phyloP scores from a whole-genome alignment of 129 eudicot genomes.

The Calendula officinalis region DNA sequence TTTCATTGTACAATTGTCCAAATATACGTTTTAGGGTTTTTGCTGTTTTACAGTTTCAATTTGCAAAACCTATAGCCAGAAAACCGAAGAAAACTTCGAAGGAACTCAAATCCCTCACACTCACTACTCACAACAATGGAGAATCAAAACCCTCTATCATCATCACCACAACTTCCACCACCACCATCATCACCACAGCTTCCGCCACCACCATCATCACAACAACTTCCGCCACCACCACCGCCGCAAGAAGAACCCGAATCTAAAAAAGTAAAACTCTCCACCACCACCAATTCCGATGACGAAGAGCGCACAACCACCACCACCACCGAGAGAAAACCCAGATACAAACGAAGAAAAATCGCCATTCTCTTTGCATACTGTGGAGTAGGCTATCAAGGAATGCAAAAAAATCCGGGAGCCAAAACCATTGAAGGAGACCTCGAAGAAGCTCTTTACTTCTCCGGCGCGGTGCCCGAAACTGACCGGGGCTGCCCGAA shows the following conservation, averaged over 20 bases:
- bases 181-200: neutral
- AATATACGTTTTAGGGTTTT: neutral
- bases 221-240: neutral
- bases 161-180: constrained; percentile 1
- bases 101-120: neutral
- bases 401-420: constrained; percentile 94
- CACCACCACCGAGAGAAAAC: constrained; percentile 30
- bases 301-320: constrained; percentile 36
- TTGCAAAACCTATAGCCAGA: too few species aligned
- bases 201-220: neutral
- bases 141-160: constrained; percentile 16
- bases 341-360: constrained; percentile 74
- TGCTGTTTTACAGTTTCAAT: too few species aligned
- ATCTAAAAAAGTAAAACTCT: constrained; percentile 66
- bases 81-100: neutral
- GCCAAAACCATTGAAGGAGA: constrained; percentile 98
- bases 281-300: constrained; percentile 40
- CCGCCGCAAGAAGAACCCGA: constrained; percentile 36
- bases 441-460: constrained; percentile 78
- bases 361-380: constrained; percentile 78
- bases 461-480: constrained; percentile 74
- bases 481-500: constrained; percentile 49
- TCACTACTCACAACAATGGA: constrained; percentile 21
- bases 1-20: neutral
- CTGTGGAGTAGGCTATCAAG: constrained; percentile 94